Evolutionary conservation across 371 early-diverging fungal genomes (phyloP).

Genomic region (Lichtheimia ornata): DNA sequence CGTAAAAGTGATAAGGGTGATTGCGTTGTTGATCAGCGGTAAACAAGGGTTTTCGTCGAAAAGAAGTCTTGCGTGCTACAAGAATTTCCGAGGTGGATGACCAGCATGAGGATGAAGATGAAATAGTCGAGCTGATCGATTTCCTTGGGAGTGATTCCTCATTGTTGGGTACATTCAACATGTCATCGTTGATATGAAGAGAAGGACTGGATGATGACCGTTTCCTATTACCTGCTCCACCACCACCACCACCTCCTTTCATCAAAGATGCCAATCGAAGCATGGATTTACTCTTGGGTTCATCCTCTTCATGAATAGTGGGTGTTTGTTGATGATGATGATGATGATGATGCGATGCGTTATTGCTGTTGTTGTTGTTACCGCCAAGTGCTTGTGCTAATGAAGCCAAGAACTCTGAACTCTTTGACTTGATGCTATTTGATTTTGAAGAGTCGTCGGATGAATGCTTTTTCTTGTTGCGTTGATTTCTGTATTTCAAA

Average conservation of each 20-base stretch:
- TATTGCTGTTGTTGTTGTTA: constrained; percentile 4
- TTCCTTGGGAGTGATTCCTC: constrained; percentile 15
- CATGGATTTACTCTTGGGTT: constrained; percentile 16
- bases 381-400: constrained; percentile 11
- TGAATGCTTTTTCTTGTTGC: background rate
- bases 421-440: constrained; percentile 15
- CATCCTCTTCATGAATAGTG: constrained; percentile 5
- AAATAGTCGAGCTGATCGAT: constrained; percentile 30
- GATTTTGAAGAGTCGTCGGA: constrained; percentile 7
- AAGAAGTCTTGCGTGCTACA: constrained; percentile 11
- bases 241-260: constrained; percentile 6
- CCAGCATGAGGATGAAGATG: constrained; percentile 30
- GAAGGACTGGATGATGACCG: background rate
- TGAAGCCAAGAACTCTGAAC: constrained; percentile 12
- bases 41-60: constrained; percentile 1
- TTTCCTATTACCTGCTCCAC: background rate
- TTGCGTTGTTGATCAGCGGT: constrained; percentile 8
- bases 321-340: background rate
- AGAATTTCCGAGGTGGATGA: constrained; percentile 25
- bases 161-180: constrained; percentile 1
- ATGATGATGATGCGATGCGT: background rate
- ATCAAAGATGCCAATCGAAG: constrained; percentile 30
- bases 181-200: background rate
- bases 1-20: constrained; percentile 27
- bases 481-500: constrained; percentile 17